These are phyloP conservation scores for Pseudogymnoascus sp. DNA, from an alignment of 2,329 filamentous ascomycete species.

Conservation along the genomic window DNA sequence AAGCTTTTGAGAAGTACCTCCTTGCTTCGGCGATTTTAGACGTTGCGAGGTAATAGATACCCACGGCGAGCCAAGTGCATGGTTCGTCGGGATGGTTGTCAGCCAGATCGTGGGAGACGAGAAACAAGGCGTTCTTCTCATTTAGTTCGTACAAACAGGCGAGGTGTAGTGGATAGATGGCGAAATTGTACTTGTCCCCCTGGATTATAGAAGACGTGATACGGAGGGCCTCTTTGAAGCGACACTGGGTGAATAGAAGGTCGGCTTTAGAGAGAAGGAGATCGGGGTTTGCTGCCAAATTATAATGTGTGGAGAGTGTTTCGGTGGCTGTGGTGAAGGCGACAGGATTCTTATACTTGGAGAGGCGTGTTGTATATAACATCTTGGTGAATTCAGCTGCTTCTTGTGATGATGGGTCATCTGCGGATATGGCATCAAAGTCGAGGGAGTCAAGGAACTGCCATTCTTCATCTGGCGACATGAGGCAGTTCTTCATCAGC, in stretches of 20 bases:
- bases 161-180: slow-evolving; percentile 81
- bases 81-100: slow-evolving; percentile 88
- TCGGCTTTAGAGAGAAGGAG: slow-evolving; percentile 85
- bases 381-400: slow-evolving; percentile 91
- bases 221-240: slow-evolving; percentile 76
- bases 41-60: slow-evolving; percentile 87
- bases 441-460: slow-evolving; percentile 66
- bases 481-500: slow-evolving; percentile 90
- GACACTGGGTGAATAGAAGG: slow-evolving; percentile 87
- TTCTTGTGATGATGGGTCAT: slow-evolving; percentile 68
- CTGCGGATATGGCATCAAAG: slow-evolving; percentile 70
- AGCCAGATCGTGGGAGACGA: slow-evolving; percentile 85
- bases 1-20: slow-evolving; percentile 94
- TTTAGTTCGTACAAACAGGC: slow-evolving; percentile 83
- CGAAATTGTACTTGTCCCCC: slow-evolving; percentile 81
- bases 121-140: slow-evolving; percentile 80
- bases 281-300: slow-evolving; percentile 76
- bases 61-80: slow-evolving; percentile 88
- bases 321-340: slow-evolving; percentile 81
- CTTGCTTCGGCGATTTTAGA: slow-evolving; percentile 86
- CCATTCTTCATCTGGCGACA: slow-evolving; percentile 68
- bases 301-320: slow-evolving; percentile 88
- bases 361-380: slow-evolving; percentile 90
- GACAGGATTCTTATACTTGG: slow-evolving; percentile 84
- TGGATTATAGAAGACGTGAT: slow-evolving; percentile 78